Conservation (phyloP, 2,329 filamentous ascomycete species). For the Ceratocystis albifundus region DNA sequence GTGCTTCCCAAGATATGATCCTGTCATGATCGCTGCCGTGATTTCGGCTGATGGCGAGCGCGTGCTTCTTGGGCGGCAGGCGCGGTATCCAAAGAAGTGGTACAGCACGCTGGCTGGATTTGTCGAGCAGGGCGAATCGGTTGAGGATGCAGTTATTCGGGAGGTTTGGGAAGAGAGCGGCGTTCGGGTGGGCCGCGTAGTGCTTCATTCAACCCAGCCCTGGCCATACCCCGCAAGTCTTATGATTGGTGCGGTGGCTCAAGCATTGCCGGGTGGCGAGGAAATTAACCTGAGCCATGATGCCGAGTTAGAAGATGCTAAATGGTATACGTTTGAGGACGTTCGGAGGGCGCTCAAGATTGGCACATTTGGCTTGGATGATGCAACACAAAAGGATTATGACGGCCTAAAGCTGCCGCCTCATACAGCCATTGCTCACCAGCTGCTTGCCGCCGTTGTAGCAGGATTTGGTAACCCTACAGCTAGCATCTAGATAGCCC, state of each 20-base stretch:
- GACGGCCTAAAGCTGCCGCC: slow-evolving; percentile 72
- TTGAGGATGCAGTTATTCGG: slow-evolving; percentile 71
- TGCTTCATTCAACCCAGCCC: slow-evolving; percentile 73
- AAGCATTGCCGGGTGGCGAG: slow-evolving; percentile 69
- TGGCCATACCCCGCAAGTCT: slow-evolving; percentile 79
- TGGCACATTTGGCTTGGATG: slow-evolving; percentile 52
- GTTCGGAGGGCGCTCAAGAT: slow-evolving; percentile 59
- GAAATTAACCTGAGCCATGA: slow-evolving; percentile 74
- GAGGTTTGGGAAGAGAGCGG: slow-evolving; percentile 83
- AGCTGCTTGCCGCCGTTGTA: slow-evolving; percentile 68
- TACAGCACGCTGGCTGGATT: slow-evolving; percentile 84
- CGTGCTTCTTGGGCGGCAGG: slow-evolving; percentile 73
- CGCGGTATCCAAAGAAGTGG: slow-evolving; percentile 72
- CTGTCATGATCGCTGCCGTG: slow-evolving; percentile 89
- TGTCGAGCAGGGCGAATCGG: slow-evolving; percentile 71
- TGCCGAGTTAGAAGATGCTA: slow-evolving; percentile 78
- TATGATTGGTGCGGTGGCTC: slow-evolving; percentile 80
- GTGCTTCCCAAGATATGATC: slow-evolving; percentile 82
- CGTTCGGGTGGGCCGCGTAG: slow-evolving; percentile 61
- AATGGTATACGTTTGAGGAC: slow-evolving; percentile 77
- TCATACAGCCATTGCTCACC: slow-evolving; percentile 81
- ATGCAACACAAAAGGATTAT: slow-evolving; percentile 50
- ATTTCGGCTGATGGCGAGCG: slow-evolving; percentile 67
- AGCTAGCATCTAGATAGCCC: slow-evolving; percentile 13
- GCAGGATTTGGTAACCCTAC: slow-evolving; percentile 44